Evolutionary conservation across 1,139 yeast genomes (phyloP), one percentile per base, ranked within the genome.

Genomic region (Lodderomyces orthopsilosis): DNA sequence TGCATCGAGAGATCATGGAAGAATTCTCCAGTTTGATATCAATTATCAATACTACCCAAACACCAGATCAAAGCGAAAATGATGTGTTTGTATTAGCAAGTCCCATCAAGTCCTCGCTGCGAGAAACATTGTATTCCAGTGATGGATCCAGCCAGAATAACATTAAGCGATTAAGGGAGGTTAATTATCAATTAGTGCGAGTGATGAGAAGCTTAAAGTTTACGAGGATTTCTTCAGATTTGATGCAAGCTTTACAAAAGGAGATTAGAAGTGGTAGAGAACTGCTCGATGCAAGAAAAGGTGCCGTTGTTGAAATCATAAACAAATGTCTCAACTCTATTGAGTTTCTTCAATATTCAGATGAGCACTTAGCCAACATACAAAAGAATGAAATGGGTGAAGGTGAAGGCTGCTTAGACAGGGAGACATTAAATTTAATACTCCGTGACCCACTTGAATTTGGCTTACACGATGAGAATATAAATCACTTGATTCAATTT

Each of bases 391-490:
- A 26, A 19, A 39, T 30, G 6, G 34, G 34, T 3, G 34, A 17
- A 7, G 15, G 19, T 9, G 34, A 52, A 2, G 51, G 47, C 18
- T 65, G 59, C 38, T 61, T 73, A 40, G 77, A 70, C 45, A 44
- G 52, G 2, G 76, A 68, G 38, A 70, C 75, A 0, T 54, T 73
- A 21, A 55, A 54, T 23, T 65, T 70, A 38, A 70, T 73, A 6
- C 59, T 57, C 40, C 46, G 55, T 3, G 65, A 72, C 30, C 77
- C 78, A 0, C 58, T 57, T 23, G 68, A 68, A 42, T 70, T 72
- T 52, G 78, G 79, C 0, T 57, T 74, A 19, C 64, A 59, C 46
- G 62, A 63, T 32, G 59, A 56, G 17, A 75, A 73, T 43, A 42
- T 74, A 12, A 53, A 55, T 6, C 70, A 65, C 42, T 53, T 73